Base-by-base conservation (phyloP, 352 stramenopile species). In the Globisporangium mamillatum region DNA sequence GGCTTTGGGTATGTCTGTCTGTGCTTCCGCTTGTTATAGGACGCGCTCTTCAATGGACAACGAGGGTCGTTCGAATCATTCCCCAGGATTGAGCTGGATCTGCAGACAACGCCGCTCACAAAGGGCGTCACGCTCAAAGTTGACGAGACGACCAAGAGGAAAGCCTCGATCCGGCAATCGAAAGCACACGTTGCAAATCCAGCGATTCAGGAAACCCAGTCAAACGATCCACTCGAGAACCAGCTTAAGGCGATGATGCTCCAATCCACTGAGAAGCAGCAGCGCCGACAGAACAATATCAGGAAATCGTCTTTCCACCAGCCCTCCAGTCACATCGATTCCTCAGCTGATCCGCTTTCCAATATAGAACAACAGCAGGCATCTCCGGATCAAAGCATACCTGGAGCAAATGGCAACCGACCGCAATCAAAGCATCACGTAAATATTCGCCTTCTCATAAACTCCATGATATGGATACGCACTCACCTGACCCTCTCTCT, bases 91-190 rank as follows among this genome's bases (percentile, higher is more conserved):
- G 68, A 74, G 58, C 53, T 89, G 38, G 71, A 88, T 63, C 72
- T 79, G 2, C 68, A 75, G 36, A 82, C 70, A 48, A 82, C 78
- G 24, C 64, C 66, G 24, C 71, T 90, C 1, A 56, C 77, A 2
- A 86, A 86, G 60, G 80, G 82, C 7, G 82, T 90, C 41, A 73
- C 70, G 6, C 25, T 88, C 5, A 79, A 78, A 54, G 56, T 63
- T 44, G 64, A 70, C n/a, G 52, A 67, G 41, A 34, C 27, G 24
- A 9, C 44, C 38, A 44, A 61, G 50, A 63, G 46, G 63, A 68
- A 69, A 44, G 38, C 16, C 14, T 60, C n/a, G 10, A 4, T 58
- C 4, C 20, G 22, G 4, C 46, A 64, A 29, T 22, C 27, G 1
- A 25, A 32, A 60, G 50, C 50, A 34, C 20, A 34, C 44, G 18